Evolutionary conservation across 192 early-diverging fungal species (phyloP), one percentile per base, ranked within the genome.

Genomic region (Backusella tarrabulga): DNA sequence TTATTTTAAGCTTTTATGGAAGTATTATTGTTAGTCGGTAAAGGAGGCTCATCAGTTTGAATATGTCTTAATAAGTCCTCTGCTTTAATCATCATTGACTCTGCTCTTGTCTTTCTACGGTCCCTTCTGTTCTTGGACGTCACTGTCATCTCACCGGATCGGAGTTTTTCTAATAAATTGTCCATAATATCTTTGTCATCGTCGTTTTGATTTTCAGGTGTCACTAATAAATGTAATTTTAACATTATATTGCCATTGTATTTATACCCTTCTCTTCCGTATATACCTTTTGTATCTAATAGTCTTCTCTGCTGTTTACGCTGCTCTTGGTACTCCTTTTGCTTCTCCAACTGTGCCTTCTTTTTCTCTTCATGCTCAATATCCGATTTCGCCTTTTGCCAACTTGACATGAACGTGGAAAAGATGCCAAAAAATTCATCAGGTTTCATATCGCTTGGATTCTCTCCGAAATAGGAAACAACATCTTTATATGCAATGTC

Each of bases 341-440:
- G 67, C 34, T 79, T 83, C 42, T 86, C 87, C 26, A 73, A 42
- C 67, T 88, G 83, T 56, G 81, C 80, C 72, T 83, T 67, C 66
- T 81, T 81, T 56, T 85, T 85, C 32, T 66, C 44, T 60, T 72
- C 46, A 36, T 14, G 70, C 23, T 68, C 66, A 38, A 85, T 81
- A 73, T 90, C 88, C n/a, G 81, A 71, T 79, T 83, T 88, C 44
- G 85, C 87, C 77, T 83, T 82, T 85, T 72, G 90, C 75, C 92
- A 95, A 67, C 90, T 91, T 6, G 91, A 86, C 2, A 85, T 88
- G 63, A 95, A 95, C 0, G 92, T 93, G 74, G 91, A 91, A 86
- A 94, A 95, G n/a, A 95, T 89, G 52, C 92, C 89, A 88, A 95
- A 95, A 84, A 95, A 94, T 77, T 95, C 93, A 77, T 95, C 94